A percentile compares a stretch with the other conserved stretches of the same genome.
phyloP scores from a whole-genome alignment of 2,329 filamentous ascomycete genomes.

The Stachybotrys elegans region DNA sequence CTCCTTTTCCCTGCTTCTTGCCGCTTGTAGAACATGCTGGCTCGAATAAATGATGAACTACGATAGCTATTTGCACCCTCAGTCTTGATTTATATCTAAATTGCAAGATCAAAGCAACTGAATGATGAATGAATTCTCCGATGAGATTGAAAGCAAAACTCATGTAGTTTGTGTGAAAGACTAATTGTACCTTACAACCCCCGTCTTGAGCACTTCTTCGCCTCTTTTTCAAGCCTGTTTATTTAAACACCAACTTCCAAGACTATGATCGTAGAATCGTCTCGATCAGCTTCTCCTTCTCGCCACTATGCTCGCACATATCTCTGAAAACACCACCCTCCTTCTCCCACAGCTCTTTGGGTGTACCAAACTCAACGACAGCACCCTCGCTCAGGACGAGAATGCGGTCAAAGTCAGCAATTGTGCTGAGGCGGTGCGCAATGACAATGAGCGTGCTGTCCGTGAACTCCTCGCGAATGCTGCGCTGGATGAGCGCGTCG shows the following conservation, averaged over 20 bases:
- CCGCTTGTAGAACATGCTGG: too few relatives aligned
- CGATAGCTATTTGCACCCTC: too few relatives aligned
- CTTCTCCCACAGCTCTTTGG: slow-evolving; percentile 54
- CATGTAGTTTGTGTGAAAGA: too few relatives aligned
- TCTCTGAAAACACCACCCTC: slow-evolving; percentile 50
- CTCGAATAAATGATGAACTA: too few relatives aligned
- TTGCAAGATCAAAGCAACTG: too few relatives aligned
- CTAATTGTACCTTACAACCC: too few relatives aligned
- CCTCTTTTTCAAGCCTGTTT: too few relatives aligned
- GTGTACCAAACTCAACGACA: slow-evolving; percentile 63
- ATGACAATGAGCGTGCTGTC: slow-evolving; percentile 68
- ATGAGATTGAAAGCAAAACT: too few relatives aligned
- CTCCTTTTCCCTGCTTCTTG: too few relatives aligned
- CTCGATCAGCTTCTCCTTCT: slow-evolving; percentile 46
- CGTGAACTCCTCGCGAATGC: slow-evolving; percentile 66
- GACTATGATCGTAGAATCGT: slow-evolving; percentile 33
- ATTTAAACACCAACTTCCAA: not conserved
- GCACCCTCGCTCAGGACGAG: slow-evolving; percentile 64
- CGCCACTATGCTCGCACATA: slow-evolving; percentile 60
- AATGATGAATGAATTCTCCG: too few relatives aligned
- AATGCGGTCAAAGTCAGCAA: slow-evolving; percentile 72
- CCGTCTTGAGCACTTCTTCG: too few relatives aligned
- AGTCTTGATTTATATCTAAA: too few relatives aligned
- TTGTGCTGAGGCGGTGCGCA: slow-evolving; percentile 70
- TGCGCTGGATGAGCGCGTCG: slow-evolving; percentile 67